Evolutionary conservation across 257 asterid species (phyloP).

Genomic region (Solanum sparsipilum): DNA sequence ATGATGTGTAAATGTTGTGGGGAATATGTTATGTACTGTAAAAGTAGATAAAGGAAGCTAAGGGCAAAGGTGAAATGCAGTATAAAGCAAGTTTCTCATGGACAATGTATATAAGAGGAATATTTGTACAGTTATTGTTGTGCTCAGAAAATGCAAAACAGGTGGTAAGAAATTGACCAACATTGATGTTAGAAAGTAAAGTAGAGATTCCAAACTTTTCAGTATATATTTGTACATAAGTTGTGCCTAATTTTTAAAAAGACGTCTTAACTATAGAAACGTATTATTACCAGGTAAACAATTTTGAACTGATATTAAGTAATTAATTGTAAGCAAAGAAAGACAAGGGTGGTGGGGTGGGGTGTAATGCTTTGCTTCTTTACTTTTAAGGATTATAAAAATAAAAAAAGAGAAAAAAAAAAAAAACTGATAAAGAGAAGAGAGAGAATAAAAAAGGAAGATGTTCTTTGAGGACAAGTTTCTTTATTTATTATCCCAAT

Average conservation of each 20-base stretch:
- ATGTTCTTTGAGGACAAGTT: slow-evolving; percentile 43
- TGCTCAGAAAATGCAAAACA: slow-evolving; percentile 1
- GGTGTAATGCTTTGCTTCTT: slow-evolving; percentile 69
- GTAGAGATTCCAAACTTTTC: slow-evolving; percentile 54
- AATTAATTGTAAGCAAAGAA: slow-evolving; percentile 67
- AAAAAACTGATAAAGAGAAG: neutral
- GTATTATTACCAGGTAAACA: rapidly evolving
- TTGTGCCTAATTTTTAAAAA: too few relatives aligned
- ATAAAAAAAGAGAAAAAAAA: neutral
- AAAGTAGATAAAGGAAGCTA: neutral
- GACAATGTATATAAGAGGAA: neutral
- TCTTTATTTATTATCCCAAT: slow-evolving; percentile 34
- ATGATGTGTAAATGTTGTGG: neutral
- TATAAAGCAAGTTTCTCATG: slow-evolving; percentile 1
- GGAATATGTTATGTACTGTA: neutral
- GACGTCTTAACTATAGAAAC: rapidly evolving
- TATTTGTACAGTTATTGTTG: neutral
- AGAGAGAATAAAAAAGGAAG: slow-evolving; percentile 1
- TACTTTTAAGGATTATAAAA: slow-evolving; percentile 10
- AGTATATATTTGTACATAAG: slow-evolving; percentile 17
- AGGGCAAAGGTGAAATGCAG: neutral
- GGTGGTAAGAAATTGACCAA: slow-evolving; percentile 20
- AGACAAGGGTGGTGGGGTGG: slow-evolving; percentile 24
- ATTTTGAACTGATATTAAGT: neutral
- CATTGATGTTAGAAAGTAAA: slow-evolving; percentile 29